Conservation (phyloP, 177 flowering plant genomes). For the Vitis hybrid region DNA sequence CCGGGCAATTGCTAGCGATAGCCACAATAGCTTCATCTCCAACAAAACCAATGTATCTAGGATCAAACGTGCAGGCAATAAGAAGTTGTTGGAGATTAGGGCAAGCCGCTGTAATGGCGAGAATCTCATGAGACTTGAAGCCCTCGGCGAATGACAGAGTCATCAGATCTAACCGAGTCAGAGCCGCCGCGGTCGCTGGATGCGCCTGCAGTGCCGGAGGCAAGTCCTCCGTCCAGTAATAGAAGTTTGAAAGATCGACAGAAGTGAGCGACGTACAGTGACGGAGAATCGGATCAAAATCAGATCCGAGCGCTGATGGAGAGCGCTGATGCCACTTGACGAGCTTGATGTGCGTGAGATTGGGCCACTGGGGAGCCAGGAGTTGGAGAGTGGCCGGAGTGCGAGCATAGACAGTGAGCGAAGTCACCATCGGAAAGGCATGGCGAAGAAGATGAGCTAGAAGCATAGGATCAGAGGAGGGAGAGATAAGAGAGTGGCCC, state of each 20-base stretch:
- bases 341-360: conserved; percentile 50
- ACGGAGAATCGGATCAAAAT: conserved; percentile 47
- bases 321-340: conserved; percentile 89
- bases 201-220: conserved; percentile 50
- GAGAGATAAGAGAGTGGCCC: conserved; percentile 58
- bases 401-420: conserved; percentile 68
- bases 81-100: conserved; percentile 51
- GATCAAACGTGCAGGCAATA: conserved; percentile 72
- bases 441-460: conserved; percentile 41
- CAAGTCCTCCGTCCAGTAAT: conserved; percentile 87
- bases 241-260: conserved; percentile 73
- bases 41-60: conserved; percentile 69
- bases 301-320: conserved; percentile 43
- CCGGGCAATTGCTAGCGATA: conserved; percentile 56
- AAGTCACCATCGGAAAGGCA: conserved; percentile 59
- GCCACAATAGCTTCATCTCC: conserved; percentile 64
- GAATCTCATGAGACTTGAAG: conserved; percentile 61
- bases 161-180: conserved; percentile 49
- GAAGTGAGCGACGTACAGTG: conserved; percentile 31
- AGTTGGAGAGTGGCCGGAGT: conserved; percentile 42
- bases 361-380: conserved; percentile 55
- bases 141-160: conserved; percentile 66
- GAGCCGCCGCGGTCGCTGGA: conserved; percentile 27
- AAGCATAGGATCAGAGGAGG: conserved; percentile 25
- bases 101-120: conserved; percentile 51